phyloP scores from a whole-genome alignment of 2,329 filamentous ascomycete species.

The Nemania serpens region DNA sequence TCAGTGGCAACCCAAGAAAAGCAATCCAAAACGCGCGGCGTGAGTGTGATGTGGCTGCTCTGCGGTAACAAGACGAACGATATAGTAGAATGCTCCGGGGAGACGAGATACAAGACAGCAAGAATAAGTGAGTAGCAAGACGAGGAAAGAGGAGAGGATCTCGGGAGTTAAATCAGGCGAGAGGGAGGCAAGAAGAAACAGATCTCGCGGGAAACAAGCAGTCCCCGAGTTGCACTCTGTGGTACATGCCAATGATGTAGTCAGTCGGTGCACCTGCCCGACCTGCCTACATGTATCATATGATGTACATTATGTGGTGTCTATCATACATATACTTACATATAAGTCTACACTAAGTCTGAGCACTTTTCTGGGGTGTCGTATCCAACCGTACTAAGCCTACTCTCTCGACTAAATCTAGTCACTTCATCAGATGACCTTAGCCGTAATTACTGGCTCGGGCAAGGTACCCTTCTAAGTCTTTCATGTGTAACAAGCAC shows the following conservation, averaged over 20 bases:
- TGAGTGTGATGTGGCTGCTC: not conserved
- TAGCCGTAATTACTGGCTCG: no score
- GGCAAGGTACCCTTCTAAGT: not conserved
- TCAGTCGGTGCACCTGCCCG: no score
- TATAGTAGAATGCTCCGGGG: not conserved
- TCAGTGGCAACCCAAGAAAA: not conserved
- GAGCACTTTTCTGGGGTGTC: no score
- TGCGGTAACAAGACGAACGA: not conserved
- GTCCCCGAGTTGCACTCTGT: not conserved
- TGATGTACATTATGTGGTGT: not conserved
- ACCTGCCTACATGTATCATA: no score
- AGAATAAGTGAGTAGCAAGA: not conserved
- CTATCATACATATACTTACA: not conserved
- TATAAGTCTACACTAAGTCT: no score
- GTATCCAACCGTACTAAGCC: no score
- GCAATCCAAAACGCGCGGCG: slow-evolving; percentile 1
- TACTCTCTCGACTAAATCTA: no score
- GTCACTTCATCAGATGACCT: no score
- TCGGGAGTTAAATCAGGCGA: not conserved
- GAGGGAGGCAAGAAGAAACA: slow-evolving; percentile 1
- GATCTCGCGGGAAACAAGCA: not conserved
- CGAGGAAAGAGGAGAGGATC: not conserved
- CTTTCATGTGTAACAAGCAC: slow-evolving; percentile 1
- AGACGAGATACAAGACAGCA: not conserved
- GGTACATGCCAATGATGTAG: no score